Base-by-base conservation (phyloP, 495 filamentous ascomycete genomes). In the Neurospora cerealis region DNA sequence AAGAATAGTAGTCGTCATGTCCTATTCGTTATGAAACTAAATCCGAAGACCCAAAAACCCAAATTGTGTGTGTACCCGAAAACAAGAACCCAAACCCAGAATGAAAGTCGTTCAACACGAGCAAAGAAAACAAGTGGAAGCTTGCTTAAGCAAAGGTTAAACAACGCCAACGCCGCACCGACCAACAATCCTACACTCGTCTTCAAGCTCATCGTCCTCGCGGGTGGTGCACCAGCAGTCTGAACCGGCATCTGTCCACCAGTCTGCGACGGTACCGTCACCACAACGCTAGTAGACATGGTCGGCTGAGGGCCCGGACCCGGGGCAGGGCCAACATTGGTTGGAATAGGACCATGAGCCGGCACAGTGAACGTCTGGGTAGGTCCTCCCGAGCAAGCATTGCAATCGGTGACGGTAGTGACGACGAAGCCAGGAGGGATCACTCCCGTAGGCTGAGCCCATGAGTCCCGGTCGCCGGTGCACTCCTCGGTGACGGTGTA, bases 401-500 rank as follows among this genome's bases (percentile, higher is more conserved):
- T 32, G 54, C 54, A 66, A 36, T 66, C 28, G 34, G 39, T 39
- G 46, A 85, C 82, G 4, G 80, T 82, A 37, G 80, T 83, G 40
- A 80, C 79, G 69, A 84, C 82, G 69, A 83, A 84, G 69, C 81
- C 81, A 7, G 83, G 81, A 36, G 81, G 82, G 5, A 80, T 74
- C 8, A 71, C 37, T 13, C 38, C 36, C 15, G 40, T 72, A 2
- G 79, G 77, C 36, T 77, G 77, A 10, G 70, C 72, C 70, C 74
- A 79, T n/a, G 74, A 70, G 69, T 70, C 54, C 42, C 76, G 75
- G 60, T 80, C 75, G 66, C 79, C 84, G 34, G 79, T 73, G 75
- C 81, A 83, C 39, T 76, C 83, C 72, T 85, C 81, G 6, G 77
- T 81, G 76, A 86, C 72, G 34, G 85, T 87, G 78, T 87, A 87